Percentiles rank a stretch among this genome's conserved stretches.
These are phyloP conservation scores for Aspergillus vadensis DNA, from an alignment of 2,329 filamentous ascomycete genomes.

Conservation along the genomic window DNA sequence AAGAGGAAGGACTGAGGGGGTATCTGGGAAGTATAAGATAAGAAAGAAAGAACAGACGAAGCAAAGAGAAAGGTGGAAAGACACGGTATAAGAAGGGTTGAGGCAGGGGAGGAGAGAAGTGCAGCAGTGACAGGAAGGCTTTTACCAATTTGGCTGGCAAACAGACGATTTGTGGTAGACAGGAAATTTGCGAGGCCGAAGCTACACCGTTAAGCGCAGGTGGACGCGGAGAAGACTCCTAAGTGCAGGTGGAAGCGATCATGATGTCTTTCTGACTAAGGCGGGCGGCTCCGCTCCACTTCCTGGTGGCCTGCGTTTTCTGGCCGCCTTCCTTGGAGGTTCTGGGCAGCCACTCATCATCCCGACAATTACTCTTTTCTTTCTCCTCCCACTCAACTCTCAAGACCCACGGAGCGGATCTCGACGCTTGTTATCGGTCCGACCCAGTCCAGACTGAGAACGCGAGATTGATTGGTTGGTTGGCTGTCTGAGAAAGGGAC, in stretches of 20 bases:
- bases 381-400: too few species aligned
- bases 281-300: neutral
- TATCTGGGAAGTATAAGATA: constrained; percentile 1
- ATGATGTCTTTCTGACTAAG: constrained; percentile 11
- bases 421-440: constrained; percentile 12
- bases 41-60: neutral
- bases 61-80: neutral
- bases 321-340: neutral
- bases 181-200: constrained; percentile 1
- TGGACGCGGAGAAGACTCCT: constrained; percentile 19
- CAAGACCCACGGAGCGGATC: constrained; percentile 4
- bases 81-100: constrained; percentile 16
- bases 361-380: constrained; percentile 9
- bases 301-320: too few species aligned
- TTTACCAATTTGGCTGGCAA: neutral
- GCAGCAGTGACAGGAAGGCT: neutral
- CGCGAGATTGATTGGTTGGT: neutral
- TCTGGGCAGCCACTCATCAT: neutral
- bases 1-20: neutral
- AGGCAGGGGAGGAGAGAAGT: constrained; percentile 11
- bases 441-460: neutral
- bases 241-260: constrained; percentile 36
- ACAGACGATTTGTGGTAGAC: constrained; percentile 4
- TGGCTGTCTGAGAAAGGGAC: neutral
- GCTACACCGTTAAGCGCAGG: neutral